Evolutionary conservation across 2,329 filamentous ascomycete genomes (phyloP).

Genomic region (Arthrobotrys pseudoclavata): DNA sequence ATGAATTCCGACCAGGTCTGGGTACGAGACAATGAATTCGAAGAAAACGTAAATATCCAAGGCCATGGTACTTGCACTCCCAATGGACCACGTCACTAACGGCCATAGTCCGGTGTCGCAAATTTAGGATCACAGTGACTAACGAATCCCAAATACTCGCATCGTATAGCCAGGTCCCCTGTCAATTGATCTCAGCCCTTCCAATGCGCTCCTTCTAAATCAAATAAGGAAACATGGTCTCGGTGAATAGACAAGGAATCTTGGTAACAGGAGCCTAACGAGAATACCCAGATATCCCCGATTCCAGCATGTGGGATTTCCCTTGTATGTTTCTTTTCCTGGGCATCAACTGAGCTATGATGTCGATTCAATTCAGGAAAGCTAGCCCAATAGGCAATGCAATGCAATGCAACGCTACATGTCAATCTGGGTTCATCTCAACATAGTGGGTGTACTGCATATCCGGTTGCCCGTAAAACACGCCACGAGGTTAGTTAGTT

Average conservation of each 20-base stretch:
- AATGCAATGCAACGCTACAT: constrained; percentile 10
- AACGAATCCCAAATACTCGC: constrained; percentile 1
- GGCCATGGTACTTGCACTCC: constrained; percentile 7
- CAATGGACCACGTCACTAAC: neutral
- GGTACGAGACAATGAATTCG: too few relatives aligned
- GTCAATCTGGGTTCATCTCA: constrained; percentile 19
- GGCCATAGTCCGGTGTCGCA: neutral
- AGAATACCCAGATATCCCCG: constrained; percentile 11
- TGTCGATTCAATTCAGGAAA: neutral
- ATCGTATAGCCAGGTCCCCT: constrained; percentile 8
- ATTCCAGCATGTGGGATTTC: constrained; percentile 39
- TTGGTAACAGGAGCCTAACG: constrained; percentile 16
- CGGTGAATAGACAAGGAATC: constrained; percentile 6
- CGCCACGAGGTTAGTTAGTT: neutral
- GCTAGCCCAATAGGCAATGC: neutral
- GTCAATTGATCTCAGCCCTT: constrained; percentile 10
- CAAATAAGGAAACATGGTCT: constrained; percentile 20
- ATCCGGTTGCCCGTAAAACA: constrained; percentile 55
- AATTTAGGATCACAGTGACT: neutral
- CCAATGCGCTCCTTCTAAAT: constrained; percentile 20
- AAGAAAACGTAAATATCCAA: constrained; percentile 20
- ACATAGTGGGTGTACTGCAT: constrained; percentile 19
- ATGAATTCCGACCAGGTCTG: too few relatives aligned
- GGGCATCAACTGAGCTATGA: constrained; percentile 18
- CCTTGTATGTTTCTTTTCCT: constrained; percentile 31